These are phyloP conservation scores for Cymbomonas tetramitiformis DNA, from an alignment of 139 green algal species.

Conservation along the genomic window DNA sequence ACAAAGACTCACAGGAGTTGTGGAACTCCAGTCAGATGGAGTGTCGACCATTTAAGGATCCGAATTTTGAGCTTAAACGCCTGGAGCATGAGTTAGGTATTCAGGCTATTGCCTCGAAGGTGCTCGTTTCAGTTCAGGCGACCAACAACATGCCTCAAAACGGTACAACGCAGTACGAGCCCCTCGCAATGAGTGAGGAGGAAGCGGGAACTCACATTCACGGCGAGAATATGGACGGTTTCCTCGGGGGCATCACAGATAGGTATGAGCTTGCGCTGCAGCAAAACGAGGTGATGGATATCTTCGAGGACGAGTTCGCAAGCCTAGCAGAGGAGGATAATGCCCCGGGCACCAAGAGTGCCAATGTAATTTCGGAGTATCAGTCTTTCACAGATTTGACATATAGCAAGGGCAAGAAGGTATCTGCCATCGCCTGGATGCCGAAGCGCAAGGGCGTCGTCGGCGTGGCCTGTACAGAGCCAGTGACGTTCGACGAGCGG, in stretches of 20 bases:
- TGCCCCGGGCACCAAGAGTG: constrained; percentile 33
- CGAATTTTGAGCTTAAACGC: constrained; percentile 47
- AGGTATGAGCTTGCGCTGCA: constrained; percentile 24
- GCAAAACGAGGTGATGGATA: constrained; percentile 58
- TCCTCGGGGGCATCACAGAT: no score
- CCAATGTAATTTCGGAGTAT: constrained; percentile 36
- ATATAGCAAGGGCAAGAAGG: constrained; percentile 58
- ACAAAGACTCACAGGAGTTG: constrained; percentile 57
- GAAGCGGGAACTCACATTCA: no score
- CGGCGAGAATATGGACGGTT: no score
- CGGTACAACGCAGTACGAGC: no score
- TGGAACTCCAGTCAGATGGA: constrained; percentile 56
- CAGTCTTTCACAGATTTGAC: constrained; percentile 53
- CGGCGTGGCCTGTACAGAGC: constrained; percentile 48
- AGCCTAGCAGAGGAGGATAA: constrained; percentile 53
- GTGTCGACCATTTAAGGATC: constrained; percentile 52
- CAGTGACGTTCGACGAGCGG: constrained; percentile 34
- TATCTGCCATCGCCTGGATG: constrained; percentile 56
- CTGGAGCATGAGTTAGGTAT: constrained; percentile 28
- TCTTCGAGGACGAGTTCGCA: constrained; percentile 57
- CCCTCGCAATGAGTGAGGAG: no score
- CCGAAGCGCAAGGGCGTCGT: constrained; percentile 48
- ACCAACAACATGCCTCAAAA: no score
- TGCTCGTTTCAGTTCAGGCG: no score
- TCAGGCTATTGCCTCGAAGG: constrained; percentile 30